These are phyloP conservation scores for Stereocaulon alpinum DNA, from an alignment of 495 filamentous ascomycete genomes.

Conservation along the genomic window DNA sequence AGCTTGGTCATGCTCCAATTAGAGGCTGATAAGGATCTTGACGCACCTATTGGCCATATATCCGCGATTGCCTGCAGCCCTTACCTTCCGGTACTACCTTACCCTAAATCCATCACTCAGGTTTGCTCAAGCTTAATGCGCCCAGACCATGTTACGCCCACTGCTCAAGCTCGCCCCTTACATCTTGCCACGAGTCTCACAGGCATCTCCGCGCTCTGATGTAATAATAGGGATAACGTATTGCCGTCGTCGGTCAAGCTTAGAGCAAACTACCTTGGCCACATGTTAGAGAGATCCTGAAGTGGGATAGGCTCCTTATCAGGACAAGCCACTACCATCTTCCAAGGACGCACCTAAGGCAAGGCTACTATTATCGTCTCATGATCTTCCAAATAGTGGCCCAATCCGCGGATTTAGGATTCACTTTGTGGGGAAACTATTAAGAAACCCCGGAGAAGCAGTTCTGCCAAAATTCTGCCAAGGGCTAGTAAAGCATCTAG, in stretches of 20 bases:
- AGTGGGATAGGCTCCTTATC: neutral
- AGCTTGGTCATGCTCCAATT: neutral
- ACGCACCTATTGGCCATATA: constrained; percentile 4
- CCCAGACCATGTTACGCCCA: neutral
- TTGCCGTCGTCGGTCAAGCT: neutral
- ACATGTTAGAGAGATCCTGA: neutral
- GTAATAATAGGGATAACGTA: neutral
- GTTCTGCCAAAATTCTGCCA: neutral
- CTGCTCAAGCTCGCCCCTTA: neutral
- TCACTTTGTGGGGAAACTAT: neutral
- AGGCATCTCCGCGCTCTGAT: constrained; percentile 8
- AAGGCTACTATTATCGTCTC: neutral
- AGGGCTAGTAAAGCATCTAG: neutral
- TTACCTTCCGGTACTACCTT: neutral
- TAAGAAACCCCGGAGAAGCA: constrained; percentile 16
- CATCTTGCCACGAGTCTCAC: neutral
- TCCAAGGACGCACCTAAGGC: neutral
- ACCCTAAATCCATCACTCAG: neutral
- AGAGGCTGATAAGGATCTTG: constrained; percentile 10
- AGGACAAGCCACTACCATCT: constrained; percentile 5
- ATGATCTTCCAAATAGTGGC: constrained; percentile 9
- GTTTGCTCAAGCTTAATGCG: neutral
- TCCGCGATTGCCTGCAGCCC: constrained; percentile 12
- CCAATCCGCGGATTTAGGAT: constrained; percentile 21
- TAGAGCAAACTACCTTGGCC: constrained; percentile 3